Conservation (phyloP, 202 grass and related monocot species). For the Zizania palustris region DNA sequence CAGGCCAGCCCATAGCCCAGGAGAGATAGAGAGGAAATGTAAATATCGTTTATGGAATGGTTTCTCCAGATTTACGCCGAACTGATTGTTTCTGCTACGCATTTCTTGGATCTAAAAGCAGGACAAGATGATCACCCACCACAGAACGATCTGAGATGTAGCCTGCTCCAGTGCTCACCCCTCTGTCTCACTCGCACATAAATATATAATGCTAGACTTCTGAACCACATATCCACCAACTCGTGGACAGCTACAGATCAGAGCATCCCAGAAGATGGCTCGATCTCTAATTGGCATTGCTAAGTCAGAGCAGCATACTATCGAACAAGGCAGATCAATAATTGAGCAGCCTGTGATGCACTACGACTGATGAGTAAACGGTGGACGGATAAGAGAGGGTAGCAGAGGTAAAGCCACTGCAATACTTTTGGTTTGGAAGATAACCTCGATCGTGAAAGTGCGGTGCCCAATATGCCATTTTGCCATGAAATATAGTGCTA, state of each 20-base stretch:
- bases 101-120: neutral
- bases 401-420: constrained; percentile 1
- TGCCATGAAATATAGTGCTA: too few relatives aligned
- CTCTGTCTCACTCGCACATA: neutral
- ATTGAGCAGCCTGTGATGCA: constrained; percentile 35
- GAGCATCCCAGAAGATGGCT: neutral
- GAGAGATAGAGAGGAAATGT: neutral
- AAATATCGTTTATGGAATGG: neutral
- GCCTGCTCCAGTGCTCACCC: neutral
- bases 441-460: neutral
- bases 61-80: too few relatives aligned
- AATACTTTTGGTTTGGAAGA: neutral
- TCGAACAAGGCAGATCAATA: constrained; percentile 1
- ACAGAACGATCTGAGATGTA: neutral
- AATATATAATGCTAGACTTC: neutral
- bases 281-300: neutral
- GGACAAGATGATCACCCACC: neutral
- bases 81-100: neutral
- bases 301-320: neutral
- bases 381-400: neutral
- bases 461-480: neutral
- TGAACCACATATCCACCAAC: neutral
- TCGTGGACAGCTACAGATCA: constrained; percentile 21
- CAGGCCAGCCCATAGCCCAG: neutral
- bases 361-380: neutral